Evolutionary conservation across 352 stramenopile species (phyloP).

Genomic region (Phytophthora europaea): DNA sequence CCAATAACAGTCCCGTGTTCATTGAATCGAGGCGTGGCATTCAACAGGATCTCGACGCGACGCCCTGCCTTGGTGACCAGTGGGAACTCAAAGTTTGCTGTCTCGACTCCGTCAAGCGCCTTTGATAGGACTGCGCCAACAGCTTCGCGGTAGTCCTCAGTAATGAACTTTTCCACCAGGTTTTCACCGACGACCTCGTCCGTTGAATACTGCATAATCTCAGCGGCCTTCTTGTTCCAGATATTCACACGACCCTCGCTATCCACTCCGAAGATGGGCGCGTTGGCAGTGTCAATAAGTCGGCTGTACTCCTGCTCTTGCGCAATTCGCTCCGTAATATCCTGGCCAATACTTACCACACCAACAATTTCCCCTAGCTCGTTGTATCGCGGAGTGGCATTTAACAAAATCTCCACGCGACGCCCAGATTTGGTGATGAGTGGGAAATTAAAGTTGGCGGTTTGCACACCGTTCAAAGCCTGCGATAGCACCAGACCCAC

Average conservation of each 20-base stretch:
- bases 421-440: constrained; percentile 82
- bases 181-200: constrained; percentile 91
- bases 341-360: constrained; percentile 87
- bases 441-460: constrained; percentile 88
- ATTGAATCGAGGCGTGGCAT: constrained; percentile 89
- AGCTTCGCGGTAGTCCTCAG: constrained; percentile 72
- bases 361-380: constrained; percentile 80
- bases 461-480: constrained; percentile 75
- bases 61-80: constrained; percentile 85
- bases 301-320: constrained; percentile 91
- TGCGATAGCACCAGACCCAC: constrained; percentile 77
- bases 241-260: constrained; percentile 86
- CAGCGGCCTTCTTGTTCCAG: constrained; percentile 93
- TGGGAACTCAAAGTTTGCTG: constrained; percentile 89
- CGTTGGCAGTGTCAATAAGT: constrained; percentile 92
- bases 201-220: constrained; percentile 92
- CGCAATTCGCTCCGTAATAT: constrained; percentile 91
- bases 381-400: constrained; percentile 81
- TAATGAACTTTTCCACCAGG: constrained; percentile 93
- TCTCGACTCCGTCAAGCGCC: constrained; percentile 67
- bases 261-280: constrained; percentile 92
- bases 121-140: constrained; percentile 71
- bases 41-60: constrained; percentile 87
- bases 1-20: constrained; percentile 84
- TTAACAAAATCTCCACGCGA: constrained; percentile 83